Evolutionary conservation across 169 alveolate genomes (phyloP), one percentile per base, ranked within the genome.

Genomic region (Eimeria maxima): DNA sequence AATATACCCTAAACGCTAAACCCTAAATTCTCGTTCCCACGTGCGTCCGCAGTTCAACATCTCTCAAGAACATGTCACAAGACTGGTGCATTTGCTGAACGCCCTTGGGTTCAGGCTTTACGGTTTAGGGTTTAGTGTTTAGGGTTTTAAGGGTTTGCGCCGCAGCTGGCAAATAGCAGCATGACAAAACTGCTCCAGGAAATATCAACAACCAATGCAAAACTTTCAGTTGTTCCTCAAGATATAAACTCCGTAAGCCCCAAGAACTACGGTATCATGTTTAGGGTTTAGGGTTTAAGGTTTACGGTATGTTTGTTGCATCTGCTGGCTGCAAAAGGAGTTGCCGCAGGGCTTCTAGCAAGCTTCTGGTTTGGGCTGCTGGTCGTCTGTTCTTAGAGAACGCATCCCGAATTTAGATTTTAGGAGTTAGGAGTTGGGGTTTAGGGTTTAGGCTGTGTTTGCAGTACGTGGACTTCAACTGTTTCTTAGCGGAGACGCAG

Each of bases 221-320:
- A 96, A 57, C 96, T 98, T 2, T 83, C 98, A 3, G 89, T 91
- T 44, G 96, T 96, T 29, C 99, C 99, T 11, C 86, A 89, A 8
- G 96, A 96, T 73, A 98, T 98, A 18, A 98, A 98, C 57, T 91
- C 98, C 42, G 94, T 95, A 57, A 20, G 80, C 2, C 71, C 22
- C 42, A 13, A 14, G 71, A 60, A 47, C 50, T 45, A n/a, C 47
- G 47, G 71, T 50, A 7, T 81, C 24, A n/a, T 44, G 90, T 81
- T 81, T 45, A 50, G 90, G 71, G 71, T 50, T 81, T 45, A 33
- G 90, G 71, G 71, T 53, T 53, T 53, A 53, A 33, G 38, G 38
- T 1, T 33, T 33, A 33, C 1, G 38, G 38, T 1, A 33, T 33
- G 38, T 33, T 33, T 33, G 1, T 33, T 33, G 38, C 38, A 33